A percentile compares a stretch with the other conserved stretches of the same genome.
Conservation (phyloP, 1,284 basidiomycete genomes). For the Rhodotorula sp. region DNA sequence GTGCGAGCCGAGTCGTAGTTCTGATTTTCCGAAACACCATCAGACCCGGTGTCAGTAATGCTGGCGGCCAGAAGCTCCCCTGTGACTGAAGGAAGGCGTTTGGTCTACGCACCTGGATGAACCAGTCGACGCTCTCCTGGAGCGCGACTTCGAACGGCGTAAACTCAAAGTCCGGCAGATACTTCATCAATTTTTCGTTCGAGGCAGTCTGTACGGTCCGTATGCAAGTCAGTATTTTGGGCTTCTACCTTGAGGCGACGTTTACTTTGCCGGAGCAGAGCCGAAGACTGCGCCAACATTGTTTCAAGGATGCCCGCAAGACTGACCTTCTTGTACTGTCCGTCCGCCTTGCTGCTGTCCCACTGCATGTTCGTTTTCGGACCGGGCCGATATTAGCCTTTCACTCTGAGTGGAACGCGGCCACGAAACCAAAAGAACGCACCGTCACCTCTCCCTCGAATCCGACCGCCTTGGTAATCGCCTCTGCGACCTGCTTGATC, state of each 20-base stretch:
- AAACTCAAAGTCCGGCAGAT: slow-evolving; percentile 70
- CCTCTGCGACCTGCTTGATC: slow-evolving; percentile 77
- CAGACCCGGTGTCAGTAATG: background rate
- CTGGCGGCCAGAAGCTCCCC: background rate
- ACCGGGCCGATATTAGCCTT: no score
- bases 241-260: background rate
- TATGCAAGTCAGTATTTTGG: slow-evolving; percentile 54
- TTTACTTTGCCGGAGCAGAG: background rate
- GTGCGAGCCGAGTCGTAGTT: slow-evolving; percentile 68
- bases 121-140: slow-evolving; percentile 70
- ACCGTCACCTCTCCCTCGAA: slow-evolving; percentile 71
- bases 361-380: slow-evolving; percentile 47
- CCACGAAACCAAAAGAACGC: slow-evolving; percentile 39
- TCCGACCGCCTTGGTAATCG: slow-evolving; percentile 72
- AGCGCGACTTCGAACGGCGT: slow-evolving; percentile 84
- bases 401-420: no score
- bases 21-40: background rate
- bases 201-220: slow-evolving; percentile 58
- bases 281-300: no score
- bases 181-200: slow-evolving; percentile 70
- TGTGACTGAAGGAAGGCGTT: background rate
- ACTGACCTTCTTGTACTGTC: slow-evolving; percentile 69
- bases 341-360: slow-evolving; percentile 60
- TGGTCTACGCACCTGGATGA: slow-evolving; percentile 54
- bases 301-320: background rate